Percentiles rank a stretch among this genome's conserved stretches.
These are phyloP conservation scores for Beauveria sp. DNA, from an alignment of 2,329 filamentous ascomycete genomes.

Conservation along the genomic window DNA sequence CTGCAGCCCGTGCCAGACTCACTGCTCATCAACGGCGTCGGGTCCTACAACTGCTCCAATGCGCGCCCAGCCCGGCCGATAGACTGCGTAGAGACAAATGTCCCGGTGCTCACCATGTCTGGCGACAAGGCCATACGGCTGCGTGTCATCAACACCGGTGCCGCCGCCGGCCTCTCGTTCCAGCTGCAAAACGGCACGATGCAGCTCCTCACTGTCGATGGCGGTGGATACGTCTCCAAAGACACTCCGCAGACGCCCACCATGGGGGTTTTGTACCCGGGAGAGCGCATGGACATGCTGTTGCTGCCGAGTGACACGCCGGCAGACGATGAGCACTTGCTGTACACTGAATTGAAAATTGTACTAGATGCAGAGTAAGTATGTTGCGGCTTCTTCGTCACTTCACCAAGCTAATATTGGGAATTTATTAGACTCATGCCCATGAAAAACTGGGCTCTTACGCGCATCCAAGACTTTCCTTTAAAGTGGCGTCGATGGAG, in stretches of 20 bases:
- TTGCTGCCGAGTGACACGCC: neutral
- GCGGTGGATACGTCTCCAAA: conserved; percentile 11
- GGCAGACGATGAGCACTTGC: neutral
- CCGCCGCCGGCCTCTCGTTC: conserved; percentile 13
- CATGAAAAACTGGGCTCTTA: conserved; percentile 16
- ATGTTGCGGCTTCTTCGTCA: neutral
- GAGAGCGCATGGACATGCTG: conserved; percentile 17
- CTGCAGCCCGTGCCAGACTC: conserved; percentile 12
- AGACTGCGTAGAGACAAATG: conserved; percentile 7
- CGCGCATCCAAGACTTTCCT: conserved; percentile 15
- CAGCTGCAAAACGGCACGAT: conserved; percentile 12
- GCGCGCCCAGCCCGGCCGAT: conserved; percentile 5
- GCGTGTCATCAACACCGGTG: conserved; percentile 12
- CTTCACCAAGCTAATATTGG: neutral
- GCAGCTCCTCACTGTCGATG: conserved; percentile 16
- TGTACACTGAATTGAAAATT: conserved; percentile 8
- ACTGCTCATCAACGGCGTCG: conserved; percentile 13
- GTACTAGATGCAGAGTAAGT: conserved; percentile 10
- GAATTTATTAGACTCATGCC: conserved; percentile 14
- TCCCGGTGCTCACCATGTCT: neutral
- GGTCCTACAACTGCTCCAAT: conserved; percentile 12
- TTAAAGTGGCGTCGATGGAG: conserved; percentile 4
- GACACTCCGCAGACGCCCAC: conserved; percentile 12
- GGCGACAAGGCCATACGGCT: conserved; percentile 9
- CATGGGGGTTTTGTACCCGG: conserved; percentile 17